Conservation (phyloP, 306 rosid species). For the Vachellia pachyceras region DNA sequence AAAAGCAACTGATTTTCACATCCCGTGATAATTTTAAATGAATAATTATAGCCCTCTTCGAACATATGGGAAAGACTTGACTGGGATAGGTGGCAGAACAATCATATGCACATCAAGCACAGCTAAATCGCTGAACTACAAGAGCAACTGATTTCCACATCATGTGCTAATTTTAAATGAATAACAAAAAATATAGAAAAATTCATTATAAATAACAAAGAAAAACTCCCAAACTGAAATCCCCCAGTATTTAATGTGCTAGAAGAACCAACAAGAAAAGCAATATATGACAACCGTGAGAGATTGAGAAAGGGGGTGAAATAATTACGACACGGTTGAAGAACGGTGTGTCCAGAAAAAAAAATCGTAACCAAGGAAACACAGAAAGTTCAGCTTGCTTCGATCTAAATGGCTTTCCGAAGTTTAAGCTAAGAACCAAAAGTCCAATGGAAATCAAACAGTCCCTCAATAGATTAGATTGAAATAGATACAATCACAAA, state of each 20-base stretch:
- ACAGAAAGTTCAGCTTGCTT: background rate
- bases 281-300: background rate
- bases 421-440: background rate
- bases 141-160: background rate
- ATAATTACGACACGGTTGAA: background rate
- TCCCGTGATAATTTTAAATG: conserved; percentile 1
- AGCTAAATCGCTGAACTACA: conserved; percentile 1
- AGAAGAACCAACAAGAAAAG: background rate
- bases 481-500: background rate
- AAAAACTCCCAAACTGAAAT: background rate
- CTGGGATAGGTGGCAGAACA: background rate
- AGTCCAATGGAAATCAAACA: background rate
- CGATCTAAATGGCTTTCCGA: background rate
- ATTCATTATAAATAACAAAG: background rate
- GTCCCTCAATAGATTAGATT: background rate
- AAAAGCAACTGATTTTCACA: background rate
- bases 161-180: conserved; percentile 2
- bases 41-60: background rate
- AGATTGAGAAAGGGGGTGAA: background rate
- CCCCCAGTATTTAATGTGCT: background rate
- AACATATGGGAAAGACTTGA: background rate
- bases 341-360: background rate
- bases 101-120: conserved; percentile 3
- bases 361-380: background rate
- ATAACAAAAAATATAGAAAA: background rate